Evolutionary conservation across 2,329 filamentous ascomycete genomes (phyloP).

Genomic region (Colletotrichum tamarilloi): DNA sequence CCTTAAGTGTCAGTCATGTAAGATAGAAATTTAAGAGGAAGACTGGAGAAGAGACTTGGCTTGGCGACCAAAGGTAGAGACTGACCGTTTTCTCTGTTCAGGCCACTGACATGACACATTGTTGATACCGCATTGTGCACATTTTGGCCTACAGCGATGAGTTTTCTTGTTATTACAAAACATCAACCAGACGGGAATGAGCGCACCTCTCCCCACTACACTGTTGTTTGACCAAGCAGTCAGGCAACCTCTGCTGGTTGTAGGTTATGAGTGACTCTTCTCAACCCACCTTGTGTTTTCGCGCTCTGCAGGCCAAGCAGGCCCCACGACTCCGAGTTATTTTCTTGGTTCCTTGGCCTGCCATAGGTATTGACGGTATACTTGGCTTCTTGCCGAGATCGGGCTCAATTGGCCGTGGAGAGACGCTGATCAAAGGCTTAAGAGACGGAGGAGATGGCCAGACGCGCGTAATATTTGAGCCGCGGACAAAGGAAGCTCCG

Average conservation of each 20-base stretch:
- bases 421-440: not conserved
- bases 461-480: conserved; percentile 3
- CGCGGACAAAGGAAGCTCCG: conserved; percentile 16
- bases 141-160: conserved; percentile 17
- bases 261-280: not conserved
- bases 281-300: conserved; percentile 28
- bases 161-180: not conserved
- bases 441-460: not conserved
- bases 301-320: conserved; percentile 27
- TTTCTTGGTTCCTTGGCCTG: not conserved
- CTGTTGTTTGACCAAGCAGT: not conserved
- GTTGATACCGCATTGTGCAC: conserved; percentile 31
- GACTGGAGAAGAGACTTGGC: too few relatives aligned
- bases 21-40: not conserved
- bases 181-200: not conserved
- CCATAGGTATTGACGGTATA: not conserved
- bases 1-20: not conserved
- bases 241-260: not conserved
- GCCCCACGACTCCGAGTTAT: conserved; percentile 23
- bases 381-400: not conserved
- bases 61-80: not conserved
- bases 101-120: conserved; percentile 31
- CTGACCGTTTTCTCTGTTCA: conserved; percentile 31
- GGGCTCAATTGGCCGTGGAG: not conserved
- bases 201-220: conserved; percentile 29